These are phyloP conservation scores for Gossypium thurberi DNA, from an alignment of 345 rosid genomes.

Conservation along the genomic window DNA sequence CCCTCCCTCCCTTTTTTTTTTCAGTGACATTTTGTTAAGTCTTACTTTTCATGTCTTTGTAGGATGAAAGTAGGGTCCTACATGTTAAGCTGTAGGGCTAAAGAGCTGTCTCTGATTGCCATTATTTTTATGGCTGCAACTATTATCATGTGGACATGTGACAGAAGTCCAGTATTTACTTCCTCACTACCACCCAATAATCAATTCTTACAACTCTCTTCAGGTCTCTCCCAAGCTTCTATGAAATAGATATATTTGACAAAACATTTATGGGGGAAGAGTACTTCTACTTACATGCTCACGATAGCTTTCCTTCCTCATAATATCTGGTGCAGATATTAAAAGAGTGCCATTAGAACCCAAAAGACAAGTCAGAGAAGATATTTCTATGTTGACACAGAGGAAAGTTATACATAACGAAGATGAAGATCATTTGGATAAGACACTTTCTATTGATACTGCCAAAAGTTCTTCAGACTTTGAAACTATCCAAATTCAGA, in stretches of 20 bases:
- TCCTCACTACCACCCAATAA: constrained; percentile 44
- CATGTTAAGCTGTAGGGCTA: constrained; percentile 30
- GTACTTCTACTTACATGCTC: background rate
- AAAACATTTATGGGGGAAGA: background rate
- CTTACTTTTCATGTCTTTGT: constrained; percentile 13
- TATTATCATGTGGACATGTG: constrained; percentile 55
- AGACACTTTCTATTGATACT: background rate
- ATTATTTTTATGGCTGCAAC: constrained; percentile 49
- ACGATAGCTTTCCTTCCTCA: background rate
- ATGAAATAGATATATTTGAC: background rate
- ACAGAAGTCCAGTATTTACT: constrained; percentile 36
- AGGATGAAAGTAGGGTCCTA: constrained; percentile 58
- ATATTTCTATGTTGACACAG: constrained; percentile 6
- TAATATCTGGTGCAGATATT: constrained; percentile 18
- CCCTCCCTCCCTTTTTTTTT: background rate
- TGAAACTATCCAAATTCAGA: background rate
- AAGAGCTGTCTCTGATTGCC: constrained; percentile 45
- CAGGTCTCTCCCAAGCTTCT: constrained; percentile 33
- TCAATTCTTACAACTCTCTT: constrained; percentile 32
- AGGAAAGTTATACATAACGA: constrained; percentile 10
- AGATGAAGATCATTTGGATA: constrained; percentile 13
- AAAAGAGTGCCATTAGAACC: constrained; percentile 6
- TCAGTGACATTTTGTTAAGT: constrained; percentile 9
- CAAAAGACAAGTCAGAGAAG: constrained; percentile 12
- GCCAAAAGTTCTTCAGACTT: background rate